phyloP scores from a whole-genome alignment of 441 rosid genomes.

The Gossypium aridum region DNA sequence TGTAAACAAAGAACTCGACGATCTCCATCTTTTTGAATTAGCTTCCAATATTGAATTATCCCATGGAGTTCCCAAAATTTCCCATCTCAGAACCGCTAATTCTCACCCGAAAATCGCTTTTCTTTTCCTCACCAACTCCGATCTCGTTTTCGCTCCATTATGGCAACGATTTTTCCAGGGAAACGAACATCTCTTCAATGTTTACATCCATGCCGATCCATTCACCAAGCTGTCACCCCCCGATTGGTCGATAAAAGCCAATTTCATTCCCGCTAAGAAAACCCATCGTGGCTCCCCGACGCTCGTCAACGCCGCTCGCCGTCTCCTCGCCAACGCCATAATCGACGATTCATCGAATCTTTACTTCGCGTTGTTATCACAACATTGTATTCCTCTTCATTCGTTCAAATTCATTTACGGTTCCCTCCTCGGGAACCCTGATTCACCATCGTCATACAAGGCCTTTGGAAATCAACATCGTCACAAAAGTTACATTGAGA shows the following conservation, averaged over 20 bases:
- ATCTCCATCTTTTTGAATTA: slow-evolving; percentile 38
- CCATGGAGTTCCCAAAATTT: slow-evolving; percentile 18
- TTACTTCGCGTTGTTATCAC: slow-evolving; percentile 70
- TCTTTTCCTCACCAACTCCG: slow-evolving; percentile 78
- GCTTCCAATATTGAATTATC: slow-evolving; percentile 35
- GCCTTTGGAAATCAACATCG: slow-evolving; percentile 25
- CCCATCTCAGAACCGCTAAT: slow-evolving; percentile 22
- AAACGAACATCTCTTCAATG: slow-evolving; percentile 41
- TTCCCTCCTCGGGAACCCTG: slow-evolving; percentile 38
- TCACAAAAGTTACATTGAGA: slow-evolving; percentile 55
- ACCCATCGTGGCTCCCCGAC: slow-evolving; percentile 66
- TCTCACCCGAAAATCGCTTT: slow-evolving; percentile 67
- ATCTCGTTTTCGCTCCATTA: slow-evolving; percentile 55
- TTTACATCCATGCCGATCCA: slow-evolving; percentile 74
- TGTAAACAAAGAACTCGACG: slow-evolving; percentile 40
- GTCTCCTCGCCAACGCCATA: slow-evolving; percentile 59
- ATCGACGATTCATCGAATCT: slow-evolving; percentile 63
- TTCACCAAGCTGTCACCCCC: slow-evolving; percentile 17
- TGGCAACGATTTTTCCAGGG: slow-evolving; percentile 68
- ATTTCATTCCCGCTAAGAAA: slow-evolving; percentile 44
- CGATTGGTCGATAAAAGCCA: slow-evolving; percentile 27
- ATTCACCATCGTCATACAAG: not conserved
- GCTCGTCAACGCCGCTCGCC: slow-evolving; percentile 55
- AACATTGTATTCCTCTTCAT: slow-evolving; percentile 71
- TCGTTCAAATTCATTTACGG: slow-evolving; percentile 50